Conservation (phyloP, 2,329 filamentous ascomycete genomes). For the Tolypocladium album region DNA sequence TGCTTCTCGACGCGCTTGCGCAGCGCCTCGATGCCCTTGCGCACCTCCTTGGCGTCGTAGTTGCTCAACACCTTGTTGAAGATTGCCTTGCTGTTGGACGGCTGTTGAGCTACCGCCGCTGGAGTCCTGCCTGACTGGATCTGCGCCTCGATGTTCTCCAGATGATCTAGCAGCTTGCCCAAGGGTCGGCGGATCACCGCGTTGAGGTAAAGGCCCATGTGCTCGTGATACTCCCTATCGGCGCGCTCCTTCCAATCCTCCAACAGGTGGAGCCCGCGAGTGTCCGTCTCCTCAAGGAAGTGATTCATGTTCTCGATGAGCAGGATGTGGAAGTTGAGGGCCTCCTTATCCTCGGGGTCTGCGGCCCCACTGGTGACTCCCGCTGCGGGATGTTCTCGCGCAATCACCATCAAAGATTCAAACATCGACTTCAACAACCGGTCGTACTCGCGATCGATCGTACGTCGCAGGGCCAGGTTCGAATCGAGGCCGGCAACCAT, state of each 20-base stretch:
- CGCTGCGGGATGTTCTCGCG: conserved; percentile 52
- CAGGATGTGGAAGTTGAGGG: conserved; percentile 92
- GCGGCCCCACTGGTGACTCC: conserved; percentile 31
- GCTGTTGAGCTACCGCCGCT: conserved; percentile 61
- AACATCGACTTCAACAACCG: conserved; percentile 93
- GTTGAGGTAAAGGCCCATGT: conserved; percentile 77
- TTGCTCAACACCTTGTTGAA: conserved; percentile 79
- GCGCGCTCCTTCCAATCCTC: conserved; percentile 77
- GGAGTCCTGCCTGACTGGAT: conserved; percentile 48
- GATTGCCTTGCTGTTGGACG: conserved; percentile 69
- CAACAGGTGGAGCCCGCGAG: conserved; percentile 61
- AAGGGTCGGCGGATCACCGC: conserved; percentile 82
- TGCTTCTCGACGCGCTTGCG: conserved; percentile 94
- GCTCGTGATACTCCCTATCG: conserved; percentile 67
- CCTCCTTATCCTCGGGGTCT: conserved; percentile 82
- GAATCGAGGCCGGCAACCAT: conserved; percentile 56
- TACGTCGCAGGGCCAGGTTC: conserved; percentile 55
- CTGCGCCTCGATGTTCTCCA: conserved; percentile 78
- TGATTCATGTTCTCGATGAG: conserved; percentile 99
- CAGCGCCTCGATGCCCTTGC: conserved; percentile 80
- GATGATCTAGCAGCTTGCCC: conserved; percentile 81
- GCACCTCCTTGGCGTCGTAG: conserved; percentile 76
- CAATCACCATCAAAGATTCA: conserved; percentile 91
- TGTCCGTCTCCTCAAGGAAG: conserved; percentile 84
- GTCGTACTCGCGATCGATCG: conserved; percentile 78